Evolutionary conservation across 2,329 filamentous ascomycete genomes (phyloP).

Genomic region (Hypoxylon sp.): DNA sequence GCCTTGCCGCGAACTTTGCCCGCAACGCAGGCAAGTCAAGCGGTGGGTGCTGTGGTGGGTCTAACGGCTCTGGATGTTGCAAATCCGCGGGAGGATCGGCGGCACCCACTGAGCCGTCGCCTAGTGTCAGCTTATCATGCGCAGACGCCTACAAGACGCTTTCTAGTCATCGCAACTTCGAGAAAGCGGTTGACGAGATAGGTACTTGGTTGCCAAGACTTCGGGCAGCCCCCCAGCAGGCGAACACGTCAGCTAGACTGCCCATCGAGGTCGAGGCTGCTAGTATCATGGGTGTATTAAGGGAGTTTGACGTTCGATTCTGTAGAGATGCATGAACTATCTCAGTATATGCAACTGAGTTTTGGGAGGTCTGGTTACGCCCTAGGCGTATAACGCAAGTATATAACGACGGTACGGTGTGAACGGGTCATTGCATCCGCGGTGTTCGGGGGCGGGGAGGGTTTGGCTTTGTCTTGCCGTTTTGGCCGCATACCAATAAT

Average conservation of each 20-base stretch:
- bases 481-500: slow-evolving; percentile 15
- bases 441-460: slow-evolving; percentile 31
- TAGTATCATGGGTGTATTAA: slow-evolving; percentile 88
- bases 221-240: slow-evolving; percentile 67
- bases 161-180: slow-evolving; percentile 82
- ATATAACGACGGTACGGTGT: slow-evolving; percentile 30
- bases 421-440: slow-evolving; percentile 31
- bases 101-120: slow-evolving; percentile 50
- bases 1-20: slow-evolving; percentile 77
- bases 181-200: slow-evolving; percentile 80
- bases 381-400: slow-evolving; percentile 11
- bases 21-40: slow-evolving; percentile 54
- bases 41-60: slow-evolving; percentile 75
- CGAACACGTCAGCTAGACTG: slow-evolving; percentile 61
- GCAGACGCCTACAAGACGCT: slow-evolving; percentile 85
- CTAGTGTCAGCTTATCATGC: slow-evolving; percentile 75
- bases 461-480: background rate
- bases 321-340: slow-evolving; percentile 59
- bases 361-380: slow-evolving; percentile 5
- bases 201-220: slow-evolving; percentile 83
- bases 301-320: slow-evolving; percentile 84
- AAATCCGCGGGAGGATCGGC: slow-evolving; percentile 61
- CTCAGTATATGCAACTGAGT: background rate
- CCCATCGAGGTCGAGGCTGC: slow-evolving; percentile 86
- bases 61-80: slow-evolving; percentile 75